These are phyloP conservation scores for Litchi chinensis DNA, from an alignment of 345 rosid species.

Conservation along the genomic window DNA sequence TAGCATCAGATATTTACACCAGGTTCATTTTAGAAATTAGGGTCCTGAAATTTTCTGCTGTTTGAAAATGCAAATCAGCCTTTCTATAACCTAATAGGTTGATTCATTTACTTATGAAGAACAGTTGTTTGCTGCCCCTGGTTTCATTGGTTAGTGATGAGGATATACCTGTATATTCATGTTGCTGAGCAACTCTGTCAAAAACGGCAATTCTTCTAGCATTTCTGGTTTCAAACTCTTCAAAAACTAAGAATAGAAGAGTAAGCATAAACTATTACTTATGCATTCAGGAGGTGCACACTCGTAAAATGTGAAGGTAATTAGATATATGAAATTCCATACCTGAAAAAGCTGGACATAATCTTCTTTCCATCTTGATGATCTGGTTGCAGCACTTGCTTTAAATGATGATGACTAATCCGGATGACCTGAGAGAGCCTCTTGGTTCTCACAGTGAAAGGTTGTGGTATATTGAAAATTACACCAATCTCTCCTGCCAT, in stretches of 20 bases:
- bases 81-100: neutral
- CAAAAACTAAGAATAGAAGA: constrained; percentile 51
- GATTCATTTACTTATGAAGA: neutral
- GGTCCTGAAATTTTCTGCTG: constrained; percentile 8
- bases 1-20: neutral
- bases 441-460: constrained; percentile 69
- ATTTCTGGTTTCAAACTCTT: constrained; percentile 57
- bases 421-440: constrained; percentile 88
- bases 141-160: constrained; percentile 17
- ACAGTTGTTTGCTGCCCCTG: neutral
- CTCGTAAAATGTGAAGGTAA: neutral
- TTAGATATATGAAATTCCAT: neutral
- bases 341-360: constrained; percentile 68
- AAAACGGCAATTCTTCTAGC: constrained; percentile 59
- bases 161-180: constrained; percentile 53
- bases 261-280: constrained; percentile 10
- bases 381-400: constrained; percentile 71
- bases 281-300: neutral
- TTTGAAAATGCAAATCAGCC: neutral
- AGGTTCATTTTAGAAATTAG: neutral
- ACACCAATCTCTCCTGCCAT: constrained; percentile 96
- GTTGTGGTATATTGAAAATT: constrained; percentile 88
- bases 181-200: constrained; percentile 50
- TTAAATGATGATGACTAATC: constrained; percentile 77
- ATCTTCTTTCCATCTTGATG: constrained; percentile 69